phyloP scores from a whole-genome alignment of 495 filamentous ascomycete genomes.

The Elasticomyces elasticus region DNA sequence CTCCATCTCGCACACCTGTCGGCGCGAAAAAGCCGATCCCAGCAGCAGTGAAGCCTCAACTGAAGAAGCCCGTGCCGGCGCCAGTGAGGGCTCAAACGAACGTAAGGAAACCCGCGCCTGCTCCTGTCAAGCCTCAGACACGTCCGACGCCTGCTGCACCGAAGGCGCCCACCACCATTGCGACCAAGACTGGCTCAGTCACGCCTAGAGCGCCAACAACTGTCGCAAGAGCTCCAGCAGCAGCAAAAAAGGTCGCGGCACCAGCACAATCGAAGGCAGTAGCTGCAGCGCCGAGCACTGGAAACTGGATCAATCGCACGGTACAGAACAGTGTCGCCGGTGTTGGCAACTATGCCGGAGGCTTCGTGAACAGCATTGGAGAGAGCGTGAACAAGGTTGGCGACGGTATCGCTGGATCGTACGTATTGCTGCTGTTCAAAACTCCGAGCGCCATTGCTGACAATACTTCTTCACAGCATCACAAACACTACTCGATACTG shows the following conservation, averaged over 20 bases:
- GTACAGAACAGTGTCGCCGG: slow-evolving; percentile 26
- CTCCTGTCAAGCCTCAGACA: neutral
- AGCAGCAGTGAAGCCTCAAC: neutral
- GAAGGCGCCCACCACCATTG: neutral
- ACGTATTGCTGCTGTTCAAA: slow-evolving; percentile 1
- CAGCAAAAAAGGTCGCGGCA: neutral
- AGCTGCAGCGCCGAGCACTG: neutral
- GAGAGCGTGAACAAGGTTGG: slow-evolving; percentile 35
- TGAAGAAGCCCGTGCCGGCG: neutral
- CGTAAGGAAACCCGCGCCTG: slow-evolving; percentile 8
- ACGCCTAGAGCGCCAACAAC: neutral
- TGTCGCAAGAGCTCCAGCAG: neutral
- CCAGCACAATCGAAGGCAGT: neutral
- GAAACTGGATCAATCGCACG: slow-evolving; percentile 31
- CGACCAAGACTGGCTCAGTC: neutral
- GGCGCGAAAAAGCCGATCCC: neutral
- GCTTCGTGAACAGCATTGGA: slow-evolving; percentile 29
- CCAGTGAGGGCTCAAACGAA: neutral
- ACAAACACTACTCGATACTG: slow-evolving; percentile 31
- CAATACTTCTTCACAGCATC: slow-evolving; percentile 20
- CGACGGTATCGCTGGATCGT: slow-evolving; percentile 31
- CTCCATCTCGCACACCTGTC: neutral
- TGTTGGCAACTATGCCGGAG: slow-evolving; percentile 31
- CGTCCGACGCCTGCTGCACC: neutral
- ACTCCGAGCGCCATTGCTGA: slow-evolving; percentile 20